Conservation (phyloP, 371 early-diverging fungal species). For the Mortierella sp. region DNA sequence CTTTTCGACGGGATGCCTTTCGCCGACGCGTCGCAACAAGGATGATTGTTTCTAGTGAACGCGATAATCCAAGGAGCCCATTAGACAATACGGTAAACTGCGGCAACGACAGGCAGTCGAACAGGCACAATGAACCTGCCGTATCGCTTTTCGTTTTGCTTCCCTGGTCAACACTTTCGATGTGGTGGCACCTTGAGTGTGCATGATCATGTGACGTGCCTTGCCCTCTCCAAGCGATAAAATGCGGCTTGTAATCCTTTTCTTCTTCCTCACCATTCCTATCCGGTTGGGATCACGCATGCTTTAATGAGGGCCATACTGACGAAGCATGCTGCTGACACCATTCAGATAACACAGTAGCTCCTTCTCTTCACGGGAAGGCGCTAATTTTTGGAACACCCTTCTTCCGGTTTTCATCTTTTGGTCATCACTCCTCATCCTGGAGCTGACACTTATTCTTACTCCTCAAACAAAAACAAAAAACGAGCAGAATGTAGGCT, state of each 20-base stretch:
- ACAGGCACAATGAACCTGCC: neutral
- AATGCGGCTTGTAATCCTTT: neutral
- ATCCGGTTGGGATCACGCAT: conserved; percentile 49
- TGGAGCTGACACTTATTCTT: neutral
- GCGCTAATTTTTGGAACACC: conserved; percentile 44
- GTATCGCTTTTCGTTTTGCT: neutral
- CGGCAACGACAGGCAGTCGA: neutral
- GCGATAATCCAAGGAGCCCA: neutral
- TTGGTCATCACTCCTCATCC: neutral
- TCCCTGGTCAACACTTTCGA: neutral
- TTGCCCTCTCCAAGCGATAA: neutral
- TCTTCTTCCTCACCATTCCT: conserved; percentile 46
- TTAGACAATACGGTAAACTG: neutral
- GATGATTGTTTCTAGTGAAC: neutral
- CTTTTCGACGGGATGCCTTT: neutral
- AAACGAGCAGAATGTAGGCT: neutral
- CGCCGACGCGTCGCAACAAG: too few relatives aligned
- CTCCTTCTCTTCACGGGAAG: conserved; percentile 23
- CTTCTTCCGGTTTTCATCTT: neutral
- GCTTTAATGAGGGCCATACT: conserved; percentile 43
- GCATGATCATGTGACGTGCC: neutral
- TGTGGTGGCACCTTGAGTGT: neutral
- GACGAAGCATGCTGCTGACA: conserved; percentile 54
- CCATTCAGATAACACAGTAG: conserved; percentile 38
- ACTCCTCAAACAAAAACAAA: neutral